Percentiles rank a stretch among this genome's conserved stretches.
These are phyloP conservation scores for Sechiopsis laciniata DNA, from an alignment of 306 rosid genomes.

Conservation along the genomic window DNA sequence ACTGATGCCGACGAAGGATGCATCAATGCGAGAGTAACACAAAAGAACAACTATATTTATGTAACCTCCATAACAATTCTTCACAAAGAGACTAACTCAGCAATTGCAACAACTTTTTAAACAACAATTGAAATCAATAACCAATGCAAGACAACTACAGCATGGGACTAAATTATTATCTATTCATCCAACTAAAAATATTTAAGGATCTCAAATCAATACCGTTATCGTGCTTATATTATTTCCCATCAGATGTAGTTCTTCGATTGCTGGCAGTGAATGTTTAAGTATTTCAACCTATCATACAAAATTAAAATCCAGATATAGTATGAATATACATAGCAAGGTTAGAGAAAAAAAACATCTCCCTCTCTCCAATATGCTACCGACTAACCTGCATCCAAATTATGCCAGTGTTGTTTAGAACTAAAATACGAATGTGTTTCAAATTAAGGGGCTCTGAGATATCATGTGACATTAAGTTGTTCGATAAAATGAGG, in stretches of 20 bases:
- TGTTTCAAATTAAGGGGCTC: slow-evolving; percentile 47
- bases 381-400: slow-evolving; percentile 42
- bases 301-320: slow-evolving; percentile 30
- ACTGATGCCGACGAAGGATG: too few species aligned
- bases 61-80: background rate
- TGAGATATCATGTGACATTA: slow-evolving; percentile 44
- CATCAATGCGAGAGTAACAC: too few species aligned
- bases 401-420: slow-evolving; percentile 69
- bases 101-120: background rate
- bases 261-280: slow-evolving; percentile 66
- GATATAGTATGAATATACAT: slow-evolving; percentile 14
- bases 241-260: slow-evolving; percentile 85
- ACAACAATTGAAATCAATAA: background rate
- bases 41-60: background rate
- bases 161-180: slow-evolving; percentile 1
- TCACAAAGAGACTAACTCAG: background rate
- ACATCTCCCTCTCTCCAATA: background rate
- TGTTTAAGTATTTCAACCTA: slow-evolving; percentile 68
- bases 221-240: slow-evolving; percentile 62
- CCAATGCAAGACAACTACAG: background rate
- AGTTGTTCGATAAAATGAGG: slow-evolving; percentile 68
- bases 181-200: background rate
- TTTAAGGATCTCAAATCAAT: slow-evolving; percentile 21
- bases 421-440: slow-evolving; percentile 64
- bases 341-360: background rate